phyloP scores from a whole-genome alignment of 1,139 yeast genomes.

The Meyerozyma carpophila region DNA sequence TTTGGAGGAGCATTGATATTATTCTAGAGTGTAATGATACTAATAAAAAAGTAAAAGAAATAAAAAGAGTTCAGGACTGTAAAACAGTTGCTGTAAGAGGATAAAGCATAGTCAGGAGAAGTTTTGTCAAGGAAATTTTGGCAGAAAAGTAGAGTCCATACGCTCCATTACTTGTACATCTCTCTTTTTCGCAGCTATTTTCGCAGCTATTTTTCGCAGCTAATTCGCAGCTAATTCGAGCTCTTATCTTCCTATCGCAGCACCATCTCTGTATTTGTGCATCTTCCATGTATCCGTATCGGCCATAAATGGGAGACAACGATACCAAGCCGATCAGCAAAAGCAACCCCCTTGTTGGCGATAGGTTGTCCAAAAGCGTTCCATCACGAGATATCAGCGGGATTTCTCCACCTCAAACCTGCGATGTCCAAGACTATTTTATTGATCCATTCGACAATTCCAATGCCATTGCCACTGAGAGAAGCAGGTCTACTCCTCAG shows the following conservation, averaged over 20 bases:
- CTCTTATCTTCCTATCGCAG: not conserved
- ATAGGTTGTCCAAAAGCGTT: not conserved
- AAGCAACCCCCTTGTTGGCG: not conserved
- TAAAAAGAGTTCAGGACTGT: no score
- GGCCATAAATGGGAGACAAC: not conserved
- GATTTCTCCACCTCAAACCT: not conserved
- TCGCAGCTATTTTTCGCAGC: no score
- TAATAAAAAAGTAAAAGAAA: no score
- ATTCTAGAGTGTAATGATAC: constrained; percentile 3
- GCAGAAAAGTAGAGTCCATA: no score
- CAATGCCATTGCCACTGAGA: not conserved
- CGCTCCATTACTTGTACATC: no score
- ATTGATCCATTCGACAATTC: not conserved
- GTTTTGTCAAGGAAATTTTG: no score
- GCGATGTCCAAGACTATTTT: not conserved
- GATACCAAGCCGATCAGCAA: not conserved
- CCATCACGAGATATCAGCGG: not conserved
- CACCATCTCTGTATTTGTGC: not conserved
- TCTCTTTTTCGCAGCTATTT: no score
- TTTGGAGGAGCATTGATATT: constrained; percentile 18
- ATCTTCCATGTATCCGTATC: no score
- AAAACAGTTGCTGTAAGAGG: no score
- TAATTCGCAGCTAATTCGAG: no score
- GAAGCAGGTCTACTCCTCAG: not conserved
- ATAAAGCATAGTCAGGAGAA: no score